phyloP scores from a whole-genome alignment of 257 asterid species.

The Fraxinus excelsior region DNA sequence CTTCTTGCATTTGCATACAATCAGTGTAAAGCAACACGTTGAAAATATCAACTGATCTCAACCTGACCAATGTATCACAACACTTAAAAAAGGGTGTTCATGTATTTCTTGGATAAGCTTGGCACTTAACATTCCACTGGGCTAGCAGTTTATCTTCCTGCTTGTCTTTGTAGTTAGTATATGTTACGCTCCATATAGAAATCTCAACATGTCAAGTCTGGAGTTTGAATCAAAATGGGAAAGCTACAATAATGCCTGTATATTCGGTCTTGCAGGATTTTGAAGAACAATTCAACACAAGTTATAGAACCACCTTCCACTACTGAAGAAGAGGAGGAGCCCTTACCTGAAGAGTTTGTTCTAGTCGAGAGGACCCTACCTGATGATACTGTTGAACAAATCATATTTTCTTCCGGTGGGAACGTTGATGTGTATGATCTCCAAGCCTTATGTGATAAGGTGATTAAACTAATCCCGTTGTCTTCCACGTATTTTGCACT shows the following conservation, averaged over 20 bases:
- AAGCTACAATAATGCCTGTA: slow-evolving; percentile 17
- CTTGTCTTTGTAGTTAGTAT: neutral
- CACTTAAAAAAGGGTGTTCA: neutral
- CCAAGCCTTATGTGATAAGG: slow-evolving; percentile 92
- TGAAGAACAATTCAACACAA: slow-evolving; percentile 63
- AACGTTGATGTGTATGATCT: slow-evolving; percentile 84
- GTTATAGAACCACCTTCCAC: slow-evolving; percentile 71
- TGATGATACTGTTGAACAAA: slow-evolving; percentile 82
- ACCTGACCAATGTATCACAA: neutral
- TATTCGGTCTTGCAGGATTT: slow-evolving; percentile 51
- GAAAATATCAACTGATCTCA: neutral
- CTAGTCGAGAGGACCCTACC: slow-evolving; percentile 74
- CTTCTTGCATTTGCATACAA: slow-evolving; percentile 4
- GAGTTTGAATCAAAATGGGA: slow-evolving; percentile 2
- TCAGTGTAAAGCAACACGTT: neutral
- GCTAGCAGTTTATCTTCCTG: slow-evolving; percentile 2
- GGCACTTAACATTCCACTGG: neutral
- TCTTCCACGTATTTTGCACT: neutral
- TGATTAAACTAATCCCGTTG: slow-evolving; percentile 22
- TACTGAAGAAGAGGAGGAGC: slow-evolving; percentile 63
- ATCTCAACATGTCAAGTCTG: slow-evolving; percentile 1
- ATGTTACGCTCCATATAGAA: neutral
- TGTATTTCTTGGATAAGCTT: neutral
- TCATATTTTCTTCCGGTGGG: slow-evolving; percentile 88
- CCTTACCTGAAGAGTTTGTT: slow-evolving; percentile 80